Percentiles rank a stretch among this genome's conserved stretches.
phyloP scores from a whole-genome alignment of 441 rosid species.

The Euphorbia schlechtendalii region DNA sequence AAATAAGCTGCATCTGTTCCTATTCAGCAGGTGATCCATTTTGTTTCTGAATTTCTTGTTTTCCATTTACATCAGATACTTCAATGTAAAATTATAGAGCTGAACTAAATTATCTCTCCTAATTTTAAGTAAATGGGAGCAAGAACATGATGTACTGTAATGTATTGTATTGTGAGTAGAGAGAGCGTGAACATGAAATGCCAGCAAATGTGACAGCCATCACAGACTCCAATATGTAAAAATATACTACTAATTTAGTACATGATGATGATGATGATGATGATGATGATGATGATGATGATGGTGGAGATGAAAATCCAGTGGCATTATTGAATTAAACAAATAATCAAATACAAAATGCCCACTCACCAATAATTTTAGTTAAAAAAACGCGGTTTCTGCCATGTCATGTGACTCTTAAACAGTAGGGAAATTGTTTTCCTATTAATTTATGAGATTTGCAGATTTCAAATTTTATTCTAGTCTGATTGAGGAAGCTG shows the following conservation, averaged over 20 bases:
- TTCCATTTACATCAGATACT: no score
- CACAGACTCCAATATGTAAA: not conserved
- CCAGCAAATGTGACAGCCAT: slow-evolving; percentile 2
- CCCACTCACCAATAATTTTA: not conserved
- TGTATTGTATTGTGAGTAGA: not conserved
- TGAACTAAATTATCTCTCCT: no score
- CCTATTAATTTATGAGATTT: not conserved
- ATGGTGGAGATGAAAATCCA: not conserved
- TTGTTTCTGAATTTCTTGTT: not conserved
- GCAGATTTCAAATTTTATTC: not conserved
- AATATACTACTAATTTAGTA: no score
- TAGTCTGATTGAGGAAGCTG: not conserved
- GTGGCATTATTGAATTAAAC: not conserved
- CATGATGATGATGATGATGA: no score
- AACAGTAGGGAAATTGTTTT: not conserved
- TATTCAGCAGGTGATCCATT: not conserved
- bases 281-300: no score
- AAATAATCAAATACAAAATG: not conserved
- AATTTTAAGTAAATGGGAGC: no score
- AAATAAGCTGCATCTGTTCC: not conserved
- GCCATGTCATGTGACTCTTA: not conserved
- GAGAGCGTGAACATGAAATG: not conserved
- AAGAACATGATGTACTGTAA: no score
- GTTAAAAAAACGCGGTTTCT: slow-evolving; percentile 3
- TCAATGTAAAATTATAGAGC: no score